phyloP scores from a whole-genome alignment of 129 eudicot genomes.

The Arctium minus region DNA sequence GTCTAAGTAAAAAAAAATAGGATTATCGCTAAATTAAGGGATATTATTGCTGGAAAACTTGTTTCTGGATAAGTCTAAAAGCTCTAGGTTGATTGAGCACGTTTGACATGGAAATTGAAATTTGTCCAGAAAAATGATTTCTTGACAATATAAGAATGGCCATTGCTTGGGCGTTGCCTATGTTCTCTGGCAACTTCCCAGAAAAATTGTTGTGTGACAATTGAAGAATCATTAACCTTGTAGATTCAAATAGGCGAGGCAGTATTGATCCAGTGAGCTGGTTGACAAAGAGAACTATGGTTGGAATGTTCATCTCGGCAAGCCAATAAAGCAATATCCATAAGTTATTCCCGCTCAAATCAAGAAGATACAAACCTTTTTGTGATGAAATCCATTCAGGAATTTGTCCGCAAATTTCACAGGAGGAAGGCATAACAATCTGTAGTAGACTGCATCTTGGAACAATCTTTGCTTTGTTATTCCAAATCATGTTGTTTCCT shows the following conservation, averaged over 20 bases:
- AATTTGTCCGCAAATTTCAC: slow-evolving; percentile 27
- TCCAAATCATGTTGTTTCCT: slow-evolving; percentile 30
- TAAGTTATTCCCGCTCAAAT: slow-evolving; percentile 38
- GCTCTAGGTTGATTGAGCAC: slow-evolving; percentile 11
- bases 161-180: slow-evolving; percentile 34
- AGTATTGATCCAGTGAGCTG: slow-evolving; percentile 35
- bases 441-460: slow-evolving; percentile 32
- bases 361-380: slow-evolving; percentile 26
- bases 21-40: slow-evolving; percentile 21
- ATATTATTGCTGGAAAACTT: slow-evolving; percentile 34
- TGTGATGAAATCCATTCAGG: slow-evolving; percentile 46
- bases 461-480: slow-evolving; percentile 28
- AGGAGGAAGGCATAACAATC: slow-evolving; percentile 30
- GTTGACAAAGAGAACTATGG: slow-evolving; percentile 37
- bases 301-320: slow-evolving; percentile 32
- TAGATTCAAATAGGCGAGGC: slow-evolving; percentile 29
- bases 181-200: slow-evolving; percentile 36
- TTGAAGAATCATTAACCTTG: slow-evolving; percentile 19
- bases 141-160: slow-evolving; percentile 31
- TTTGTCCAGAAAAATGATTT: slow-evolving; percentile 38
- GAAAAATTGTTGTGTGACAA: slow-evolving; percentile 34
- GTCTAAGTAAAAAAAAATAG: slow-evolving; percentile 25
- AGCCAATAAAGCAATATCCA: slow-evolving; percentile 50
- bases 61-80: slow-evolving; percentile 41
- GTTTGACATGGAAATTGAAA: slow-evolving; percentile 38